A percentile compares a stretch with the other conserved stretches of the same genome.
Evolutionary conservation across 2,329 filamentous ascomycete species (phyloP).

Genomic region (Diplodia scrobiculata): DNA sequence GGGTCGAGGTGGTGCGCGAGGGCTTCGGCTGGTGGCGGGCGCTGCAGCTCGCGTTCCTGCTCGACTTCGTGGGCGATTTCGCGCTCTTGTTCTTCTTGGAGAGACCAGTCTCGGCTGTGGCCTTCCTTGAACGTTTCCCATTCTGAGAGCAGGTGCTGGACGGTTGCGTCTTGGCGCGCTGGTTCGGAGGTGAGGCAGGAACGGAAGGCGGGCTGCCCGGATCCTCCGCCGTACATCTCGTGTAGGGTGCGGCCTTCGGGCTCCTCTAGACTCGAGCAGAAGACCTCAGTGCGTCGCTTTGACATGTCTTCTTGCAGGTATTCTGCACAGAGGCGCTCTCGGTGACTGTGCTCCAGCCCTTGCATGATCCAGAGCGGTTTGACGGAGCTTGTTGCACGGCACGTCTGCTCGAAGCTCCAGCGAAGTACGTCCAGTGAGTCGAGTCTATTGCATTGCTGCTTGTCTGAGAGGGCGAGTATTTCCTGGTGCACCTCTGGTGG

Average conservation of each 20-base stretch:
- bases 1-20: slow-evolving; percentile 31
- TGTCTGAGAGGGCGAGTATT: slow-evolving; percentile 46
- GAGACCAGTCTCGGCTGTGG: not conserved
- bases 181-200: not conserved
- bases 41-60: slow-evolving; percentile 55
- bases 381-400: not conserved
- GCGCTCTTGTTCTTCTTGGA: slow-evolving; percentile 51
- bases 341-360: not conserved
- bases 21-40: slow-evolving; percentile 44
- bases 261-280: slow-evolving; percentile 37
- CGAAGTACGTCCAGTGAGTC: slow-evolving; percentile 10
- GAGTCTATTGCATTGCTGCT: not conserved
- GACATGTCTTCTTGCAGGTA: not conserved
- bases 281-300: not conserved
- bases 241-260: slow-evolving; percentile 59
- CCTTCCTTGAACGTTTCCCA: not conserved
- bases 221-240: slow-evolving; percentile 53
- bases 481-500: slow-evolving; percentile 50
- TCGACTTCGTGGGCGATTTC: slow-evolving; percentile 61
- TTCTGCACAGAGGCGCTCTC: slow-evolving; percentile 2
- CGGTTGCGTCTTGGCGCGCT: not conserved
- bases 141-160: not conserved
- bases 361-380: slow-evolving; percentile 14
- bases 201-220: slow-evolving; percentile 30
- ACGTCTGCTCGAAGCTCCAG: slow-evolving; percentile 9